Evolutionary conservation across 148 eudicot genomes (phyloP), one percentile per base, ranked within the genome.

Genomic region (Rheum nobile): DNA sequence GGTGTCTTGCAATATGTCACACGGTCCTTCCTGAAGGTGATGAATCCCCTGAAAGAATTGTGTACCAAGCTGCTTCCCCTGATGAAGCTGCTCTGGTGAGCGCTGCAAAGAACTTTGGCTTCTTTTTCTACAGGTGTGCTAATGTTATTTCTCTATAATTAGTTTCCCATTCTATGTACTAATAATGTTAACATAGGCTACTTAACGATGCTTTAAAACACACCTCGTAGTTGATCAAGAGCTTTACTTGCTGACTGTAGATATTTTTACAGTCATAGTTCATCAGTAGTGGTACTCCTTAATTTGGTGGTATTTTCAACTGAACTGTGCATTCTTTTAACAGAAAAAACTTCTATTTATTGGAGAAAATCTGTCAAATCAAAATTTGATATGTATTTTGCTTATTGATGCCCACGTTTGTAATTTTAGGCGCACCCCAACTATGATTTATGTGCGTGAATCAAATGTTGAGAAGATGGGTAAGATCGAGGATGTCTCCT

Each of bases 1-100:
- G 94, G 85, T 95, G 99, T 84, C 96, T 95, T 77, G 99, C 97
- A 26, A 91, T 95, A 71, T 95, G 99, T 79, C 99, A 95, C 74
- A 95, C 97, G 28, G 99, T 95, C 74, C 94, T 95, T 78, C 97
- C 96, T 71, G 99, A 95, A 88, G 99, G 99, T 77, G 97, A 95
- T 37, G 97, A 91, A 79, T 79, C 94, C 80, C 97, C 90, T 43
- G 99, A 95, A 80, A 91, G 85, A 83, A 86, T 92, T 71, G 75
- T 77, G 29, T 95, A 95, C 82, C 99, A 95, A 87, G 99, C 99
- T 65, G 92, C 99, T 79, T 95, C 99, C 29, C 99, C 99, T 41
- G 99, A 95, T 82, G 99, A 95, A 81, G 85, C 99, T 79, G 99
- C 99, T 72, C 83, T 95, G 82, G 99, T 95, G 73, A 78, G 79